phyloP scores from a whole-genome alignment of 2,329 filamentous ascomycete genomes.

The Claviceps sp. region DNA sequence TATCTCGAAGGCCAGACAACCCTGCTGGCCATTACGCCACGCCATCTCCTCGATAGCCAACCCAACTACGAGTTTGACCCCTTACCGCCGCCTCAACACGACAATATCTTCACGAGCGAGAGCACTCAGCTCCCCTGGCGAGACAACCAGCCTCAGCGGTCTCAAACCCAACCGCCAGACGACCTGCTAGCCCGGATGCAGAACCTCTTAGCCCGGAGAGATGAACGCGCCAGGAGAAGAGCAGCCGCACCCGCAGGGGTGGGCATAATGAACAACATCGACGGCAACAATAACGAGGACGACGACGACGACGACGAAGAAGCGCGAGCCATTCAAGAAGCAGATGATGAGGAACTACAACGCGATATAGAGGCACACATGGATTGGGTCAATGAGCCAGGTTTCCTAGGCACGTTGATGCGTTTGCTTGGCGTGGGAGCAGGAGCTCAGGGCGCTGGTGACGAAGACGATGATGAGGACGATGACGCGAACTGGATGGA shows the following conservation, averaged over 20 bases:
- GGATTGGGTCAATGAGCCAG: constrained; percentile 13
- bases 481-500: constrained; percentile 2
- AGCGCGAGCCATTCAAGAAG: constrained; percentile 11
- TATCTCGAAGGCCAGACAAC: constrained; percentile 63
- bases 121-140: constrained; percentile 31
- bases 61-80: constrained; percentile 72
- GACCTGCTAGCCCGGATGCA: constrained; percentile 17
- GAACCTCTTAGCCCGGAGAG: constrained; percentile 11
- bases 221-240: constrained; percentile 6
- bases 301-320: constrained; percentile 12
- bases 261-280: constrained; percentile 2
- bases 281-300: constrained; percentile 7
- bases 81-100: constrained; percentile 51
- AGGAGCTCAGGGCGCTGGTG: constrained; percentile 5
- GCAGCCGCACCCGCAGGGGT: not conserved
- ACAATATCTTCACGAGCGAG: constrained; percentile 36
- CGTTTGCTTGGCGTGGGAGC: constrained; percentile 12
- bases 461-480: constrained; percentile 1
- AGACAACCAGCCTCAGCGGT: constrained; percentile 8
- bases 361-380: constrained; percentile 18
- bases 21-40: constrained; percentile 58
- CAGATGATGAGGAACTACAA: constrained; percentile 20
- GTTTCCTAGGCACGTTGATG: constrained; percentile 14
- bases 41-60: constrained; percentile 45
- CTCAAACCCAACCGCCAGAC: not conserved